Evolutionary conservation across 257 asterid species (phyloP), one percentile per base, ranked within the genome.

Genomic region (Mentha longifolia): DNA sequence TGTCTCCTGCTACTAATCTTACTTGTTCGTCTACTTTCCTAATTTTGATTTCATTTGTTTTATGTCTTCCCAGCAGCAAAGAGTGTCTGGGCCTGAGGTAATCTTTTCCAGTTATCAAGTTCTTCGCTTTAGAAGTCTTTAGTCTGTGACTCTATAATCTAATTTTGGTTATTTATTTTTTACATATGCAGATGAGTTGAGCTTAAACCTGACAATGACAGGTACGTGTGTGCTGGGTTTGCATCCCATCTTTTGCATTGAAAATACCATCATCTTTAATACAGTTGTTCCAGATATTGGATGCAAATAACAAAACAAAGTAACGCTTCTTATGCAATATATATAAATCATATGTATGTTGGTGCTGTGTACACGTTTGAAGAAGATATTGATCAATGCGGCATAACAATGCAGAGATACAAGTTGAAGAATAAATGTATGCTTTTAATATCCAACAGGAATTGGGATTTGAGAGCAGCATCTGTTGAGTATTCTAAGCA

Each of bases 401-500:
- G 59, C 15, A 51, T n/a, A 49, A 35, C 22, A 3, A 35, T 31
- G 12, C 35, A 49, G 16, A 31, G 30, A 7, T 31, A 51, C 16
- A 67, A 73, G 47, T 66, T 58, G 12, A 30, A 39, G 51, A 74
- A 63, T 28, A 20, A 54, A 63, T 31, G 6, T 67, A 49, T 59
- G 37, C 33, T 61, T 51, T 14, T 17, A 7, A 22, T 65, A 60
- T 39, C n/a, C 64, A 41, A 54, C 71, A 62, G 39, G 67, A 46
- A 39, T 54, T 25, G 83, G 72, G 75, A 77, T 61, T 45, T 84
- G 87, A 37, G 86, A 85, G 85, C 97, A 87, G 81, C 88, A 89
- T 73, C 92, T 85, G 76, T 84, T 83, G 69, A 91, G 91, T 81
- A 91, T 77, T 83, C 97, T 89, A 45, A 91, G 95, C 70, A 91